Evolutionary conservation across 139 green algal species (phyloP), one percentile per base, ranked within the genome.

Genomic region (Chlamydomonas schloesseri): DNA sequence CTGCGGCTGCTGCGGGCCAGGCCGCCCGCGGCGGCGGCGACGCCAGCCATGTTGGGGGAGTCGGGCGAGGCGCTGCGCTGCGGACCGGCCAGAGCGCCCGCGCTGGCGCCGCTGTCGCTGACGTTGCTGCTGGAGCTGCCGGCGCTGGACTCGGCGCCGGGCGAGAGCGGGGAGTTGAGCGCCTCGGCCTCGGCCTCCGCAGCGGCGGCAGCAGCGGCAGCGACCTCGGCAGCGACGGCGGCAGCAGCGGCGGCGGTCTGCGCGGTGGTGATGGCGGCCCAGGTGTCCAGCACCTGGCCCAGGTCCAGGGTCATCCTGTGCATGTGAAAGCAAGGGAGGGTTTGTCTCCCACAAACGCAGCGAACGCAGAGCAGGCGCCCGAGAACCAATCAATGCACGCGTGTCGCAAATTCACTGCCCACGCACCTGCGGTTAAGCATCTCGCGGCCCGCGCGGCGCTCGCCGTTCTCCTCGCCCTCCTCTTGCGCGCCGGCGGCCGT

Each of bases 221-320:
- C 31, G 60, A 21, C 60, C 20, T 29, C 73, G 31, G 55, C 55
- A 8, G 37, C 37, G 15, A 62, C 60, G 42, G 77, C 77, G 23
- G 62, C 77, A 4, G 62, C 77, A 20, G 62, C 62, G 6, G 62
- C 77, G 3, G 77, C 77, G 9, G 77, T 62, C 10, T 42, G 37
- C 2, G 62, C 62, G 28, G 62, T 42, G 6, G 9, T 31, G 60
- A 55, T 42, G n/a, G 77, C 77, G 20, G 37, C 36, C 33, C 34
- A 65, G 0, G 29, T 69, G 1, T 74, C 78, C n/a, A 84, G 64
- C 9, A 84, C 78, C 0, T 67, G 42, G 4, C 64, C 64, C 8
- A 84, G 42, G 42, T 84, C 78, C 8, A 28, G 21, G 10, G 75
- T 21, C 23, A 84, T n/a, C 64, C 78, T 84, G 78, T 3, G 23